Conservation (phyloP, 495 filamentous ascomycete species). For the Penicillium coprophilum region DNA sequence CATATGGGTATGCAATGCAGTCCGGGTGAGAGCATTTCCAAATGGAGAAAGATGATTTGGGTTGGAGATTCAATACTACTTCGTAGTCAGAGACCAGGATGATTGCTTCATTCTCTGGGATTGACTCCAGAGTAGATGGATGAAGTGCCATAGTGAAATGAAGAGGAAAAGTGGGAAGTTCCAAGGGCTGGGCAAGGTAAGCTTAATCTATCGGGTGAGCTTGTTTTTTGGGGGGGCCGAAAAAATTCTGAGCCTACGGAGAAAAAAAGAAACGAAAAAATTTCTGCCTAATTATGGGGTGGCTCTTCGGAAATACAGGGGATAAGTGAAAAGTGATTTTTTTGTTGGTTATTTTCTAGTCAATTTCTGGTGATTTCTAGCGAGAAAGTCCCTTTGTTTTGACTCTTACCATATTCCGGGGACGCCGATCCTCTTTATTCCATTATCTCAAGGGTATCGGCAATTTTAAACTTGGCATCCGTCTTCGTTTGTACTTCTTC, state of each 20-base stretch:
- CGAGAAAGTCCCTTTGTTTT: too few relatives aligned
- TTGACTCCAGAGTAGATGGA: neutral
- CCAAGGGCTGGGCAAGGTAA: neutral
- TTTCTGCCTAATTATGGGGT: neutral
- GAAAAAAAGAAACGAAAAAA: neutral
- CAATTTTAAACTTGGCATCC: constrained; percentile 72
- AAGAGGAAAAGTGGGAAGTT: neutral
- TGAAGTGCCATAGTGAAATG: neutral
- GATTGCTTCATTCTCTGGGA: neutral
- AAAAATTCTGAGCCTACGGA: too few relatives aligned
- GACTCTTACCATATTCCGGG: too few relatives aligned
- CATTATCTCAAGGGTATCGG: constrained; percentile 73
- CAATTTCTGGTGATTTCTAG: too few relatives aligned
- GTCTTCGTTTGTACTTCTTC: constrained; percentile 87
- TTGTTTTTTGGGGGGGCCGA: too few relatives aligned
- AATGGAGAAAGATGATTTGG: neutral
- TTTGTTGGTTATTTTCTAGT: too few relatives aligned
- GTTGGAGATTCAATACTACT: neutral
- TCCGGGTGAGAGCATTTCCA: constrained; percentile 15
- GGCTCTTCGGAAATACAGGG: too few relatives aligned
- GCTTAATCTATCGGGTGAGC: neutral
- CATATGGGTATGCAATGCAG: constrained; percentile 3
- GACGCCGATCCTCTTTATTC: too few relatives aligned
- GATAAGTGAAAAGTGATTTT: too few relatives aligned
- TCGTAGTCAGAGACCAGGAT: neutral